Evolutionary conservation across 176 grass and related monocot species (phyloP).

Genomic region (Musa acuminata): DNA sequence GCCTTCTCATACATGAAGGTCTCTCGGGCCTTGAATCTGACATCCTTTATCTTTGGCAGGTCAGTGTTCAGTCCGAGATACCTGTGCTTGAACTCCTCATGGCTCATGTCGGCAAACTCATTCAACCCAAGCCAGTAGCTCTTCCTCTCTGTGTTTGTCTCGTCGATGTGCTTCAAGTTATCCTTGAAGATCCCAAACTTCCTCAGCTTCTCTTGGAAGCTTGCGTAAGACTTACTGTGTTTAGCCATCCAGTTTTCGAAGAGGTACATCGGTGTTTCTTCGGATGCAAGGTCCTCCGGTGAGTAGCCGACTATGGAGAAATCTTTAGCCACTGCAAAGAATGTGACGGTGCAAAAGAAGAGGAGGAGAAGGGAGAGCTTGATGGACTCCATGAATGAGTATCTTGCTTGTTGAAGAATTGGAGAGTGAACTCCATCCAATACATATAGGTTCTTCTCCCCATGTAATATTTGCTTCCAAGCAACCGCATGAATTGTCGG

Average conservation of each 20-base stretch:
- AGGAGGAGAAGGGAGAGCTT: neutral
- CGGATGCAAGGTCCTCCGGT: neutral
- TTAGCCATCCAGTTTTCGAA: neutral
- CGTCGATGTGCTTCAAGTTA: slow-evolving; percentile 15
- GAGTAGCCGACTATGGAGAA: slow-evolving; percentile 8
- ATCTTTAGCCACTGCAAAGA: neutral
- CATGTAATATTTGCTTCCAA: neutral
- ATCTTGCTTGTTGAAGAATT: neutral
- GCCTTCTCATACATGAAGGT: slow-evolving; percentile 8
- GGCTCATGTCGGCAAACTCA: slow-evolving; percentile 11
- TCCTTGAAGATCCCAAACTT: slow-evolving; percentile 18
- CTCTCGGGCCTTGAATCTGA: too few relatives aligned
- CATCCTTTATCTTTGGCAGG: neutral
- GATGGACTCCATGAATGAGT: neutral
- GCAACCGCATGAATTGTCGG: neutral
- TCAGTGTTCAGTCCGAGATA: neutral
- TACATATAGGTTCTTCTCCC: too few relatives aligned
- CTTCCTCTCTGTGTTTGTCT: slow-evolving; percentile 5
- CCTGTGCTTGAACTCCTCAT: slow-evolving; percentile 9
- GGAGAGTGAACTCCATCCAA: too few relatives aligned
- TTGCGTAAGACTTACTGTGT: neutral
- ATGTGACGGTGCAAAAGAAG: neutral
- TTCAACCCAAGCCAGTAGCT: slow-evolving; percentile 19
- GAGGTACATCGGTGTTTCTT: neutral
- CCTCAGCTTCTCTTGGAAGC: neutral